phyloP scores from a whole-genome alignment of 1,284 basidiomycete genomes.

The Tausonia pullulans region DNA sequence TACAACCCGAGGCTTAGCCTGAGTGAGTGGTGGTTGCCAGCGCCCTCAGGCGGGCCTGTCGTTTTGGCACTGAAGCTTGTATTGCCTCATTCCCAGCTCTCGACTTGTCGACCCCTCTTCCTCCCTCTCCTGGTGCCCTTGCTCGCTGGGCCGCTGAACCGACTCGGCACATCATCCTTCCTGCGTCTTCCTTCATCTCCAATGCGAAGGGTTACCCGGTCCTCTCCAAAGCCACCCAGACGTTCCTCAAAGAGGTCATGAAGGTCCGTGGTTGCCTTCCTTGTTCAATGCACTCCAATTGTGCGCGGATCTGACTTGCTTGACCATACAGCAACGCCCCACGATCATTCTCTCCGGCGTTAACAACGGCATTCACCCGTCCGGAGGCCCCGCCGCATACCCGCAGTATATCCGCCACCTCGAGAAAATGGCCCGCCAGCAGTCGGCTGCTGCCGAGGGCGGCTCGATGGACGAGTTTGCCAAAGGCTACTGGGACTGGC shows the following conservation, averaged over 20 bases:
- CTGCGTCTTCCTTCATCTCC: slow-evolving; percentile 81
- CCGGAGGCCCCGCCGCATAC: slow-evolving; percentile 78
- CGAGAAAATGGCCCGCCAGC: slow-evolving; percentile 42
- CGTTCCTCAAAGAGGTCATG: slow-evolving; percentile 76
- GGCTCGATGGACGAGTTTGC: slow-evolving; percentile 77
- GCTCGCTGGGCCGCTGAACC: slow-evolving; percentile 88
- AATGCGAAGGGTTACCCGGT: slow-evolving; percentile 97
- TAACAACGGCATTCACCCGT: slow-evolving; percentile 49
- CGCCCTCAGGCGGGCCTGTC: too few species aligned
- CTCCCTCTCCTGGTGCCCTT: slow-evolving; percentile 57
- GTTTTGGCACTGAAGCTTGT: background rate
- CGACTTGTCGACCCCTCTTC: slow-evolving; percentile 77
- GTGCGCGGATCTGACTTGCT: slow-evolving; percentile 5
- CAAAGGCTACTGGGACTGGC: slow-evolving; percentile 83
- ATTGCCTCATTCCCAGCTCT: slow-evolving; percentile 47
- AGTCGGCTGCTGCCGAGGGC: slow-evolving; percentile 41
- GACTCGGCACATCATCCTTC: slow-evolving; percentile 74
- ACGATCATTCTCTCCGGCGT: slow-evolving; percentile 68
- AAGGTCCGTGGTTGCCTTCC: slow-evolving; percentile 44
- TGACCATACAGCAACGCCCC: slow-evolving; percentile 53
- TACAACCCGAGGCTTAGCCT: slow-evolving; percentile 72
- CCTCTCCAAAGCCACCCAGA: slow-evolving; percentile 79
- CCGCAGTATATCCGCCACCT: slow-evolving; percentile 78
- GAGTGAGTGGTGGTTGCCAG: slow-evolving; percentile 42
- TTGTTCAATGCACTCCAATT: background rate